phyloP scores from a whole-genome alignment of 2,329 filamentous ascomycete species.

The Cadophora sp. region DNA sequence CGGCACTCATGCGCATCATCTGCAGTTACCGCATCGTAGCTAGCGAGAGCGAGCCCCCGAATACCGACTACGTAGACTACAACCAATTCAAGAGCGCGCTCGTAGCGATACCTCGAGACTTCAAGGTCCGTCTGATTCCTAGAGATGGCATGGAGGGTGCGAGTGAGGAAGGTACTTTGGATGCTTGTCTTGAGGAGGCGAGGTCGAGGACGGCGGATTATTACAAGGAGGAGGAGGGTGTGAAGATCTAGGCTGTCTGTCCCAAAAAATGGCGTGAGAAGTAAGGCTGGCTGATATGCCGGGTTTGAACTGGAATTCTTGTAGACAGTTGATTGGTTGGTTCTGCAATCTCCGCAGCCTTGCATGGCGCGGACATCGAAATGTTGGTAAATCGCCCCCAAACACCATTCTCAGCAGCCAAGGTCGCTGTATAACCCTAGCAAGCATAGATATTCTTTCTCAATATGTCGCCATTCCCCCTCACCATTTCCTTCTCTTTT shows the following conservation, averaged over 20 bases:
- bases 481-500: not conserved
- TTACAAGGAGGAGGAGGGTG: constrained; percentile 35
- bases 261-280: not conserved
- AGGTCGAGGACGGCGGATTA: constrained; percentile 35
- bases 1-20: constrained; percentile 56
- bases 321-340: not conserved
- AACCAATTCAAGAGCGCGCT: constrained; percentile 65
- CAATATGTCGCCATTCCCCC: not conserved
- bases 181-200: constrained; percentile 36
- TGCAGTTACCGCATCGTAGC: constrained; percentile 57
- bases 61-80: constrained; percentile 68
- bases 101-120: constrained; percentile 64
- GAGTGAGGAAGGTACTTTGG: constrained; percentile 24
- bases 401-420: not conserved
- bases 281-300: not conserved
- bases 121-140: constrained; percentile 62
- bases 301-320: not conserved
- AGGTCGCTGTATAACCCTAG: not conserved
- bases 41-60: constrained; percentile 56
- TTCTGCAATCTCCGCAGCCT: not conserved
- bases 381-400: not conserved
- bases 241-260: constrained; percentile 20
- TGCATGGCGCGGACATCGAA: constrained; percentile 1
- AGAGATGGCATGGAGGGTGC: constrained; percentile 47
- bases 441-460: not conserved